Conservation (phyloP, 768 basidiomycete species). For the Mycena vulgaris region DNA sequence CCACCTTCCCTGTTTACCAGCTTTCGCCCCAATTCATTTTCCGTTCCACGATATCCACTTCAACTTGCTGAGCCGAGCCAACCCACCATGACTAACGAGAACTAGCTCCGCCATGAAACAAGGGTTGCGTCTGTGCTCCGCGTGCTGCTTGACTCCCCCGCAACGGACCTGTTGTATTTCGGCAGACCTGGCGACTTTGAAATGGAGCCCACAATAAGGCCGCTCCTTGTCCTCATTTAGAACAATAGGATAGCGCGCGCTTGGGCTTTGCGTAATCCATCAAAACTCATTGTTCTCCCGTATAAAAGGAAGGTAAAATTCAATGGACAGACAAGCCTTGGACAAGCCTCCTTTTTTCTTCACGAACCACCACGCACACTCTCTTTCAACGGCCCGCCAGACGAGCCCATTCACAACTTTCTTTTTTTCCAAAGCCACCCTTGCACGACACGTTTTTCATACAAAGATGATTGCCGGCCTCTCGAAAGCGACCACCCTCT, state of each 20-base stretch:
- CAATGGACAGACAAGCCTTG: slow-evolving; percentile 13
- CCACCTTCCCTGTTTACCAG: too few species aligned
- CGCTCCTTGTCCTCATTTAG: slow-evolving; percentile 13
- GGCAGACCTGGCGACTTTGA: slow-evolving; percentile 14
- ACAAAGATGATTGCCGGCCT: slow-evolving; percentile 76
- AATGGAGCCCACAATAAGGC: slow-evolving; percentile 20
- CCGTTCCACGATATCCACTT: too few species aligned
- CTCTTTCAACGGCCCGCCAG: slow-evolving; percentile 44
- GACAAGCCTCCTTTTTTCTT: slow-evolving; percentile 37
- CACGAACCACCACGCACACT: slow-evolving; percentile 17
- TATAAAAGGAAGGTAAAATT: slow-evolving; percentile 10
- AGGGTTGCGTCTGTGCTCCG: slow-evolving; percentile 8
- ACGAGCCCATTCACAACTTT: slow-evolving; percentile 44
- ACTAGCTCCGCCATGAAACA: neutral
- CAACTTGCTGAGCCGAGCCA: neutral
- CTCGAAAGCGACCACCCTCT: slow-evolving; percentile 77
- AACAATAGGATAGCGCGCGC: too few species aligned
- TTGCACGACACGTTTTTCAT: too few species aligned
- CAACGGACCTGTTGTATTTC: slow-evolving; percentile 36
- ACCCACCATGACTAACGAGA: too few species aligned
- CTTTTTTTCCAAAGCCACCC: slow-evolving; percentile 39
- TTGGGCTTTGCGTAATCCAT: slow-evolving; percentile 16
- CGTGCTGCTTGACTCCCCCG: slow-evolving; percentile 12
- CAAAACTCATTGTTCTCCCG: slow-evolving; percentile 20
- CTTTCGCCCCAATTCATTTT: too few species aligned